A percentile compares a stretch with the other conserved stretches of the same genome.
phyloP scores from a whole-genome alignment of 768 basidiomycete species.

The Tephrocybe sp. region DNA sequence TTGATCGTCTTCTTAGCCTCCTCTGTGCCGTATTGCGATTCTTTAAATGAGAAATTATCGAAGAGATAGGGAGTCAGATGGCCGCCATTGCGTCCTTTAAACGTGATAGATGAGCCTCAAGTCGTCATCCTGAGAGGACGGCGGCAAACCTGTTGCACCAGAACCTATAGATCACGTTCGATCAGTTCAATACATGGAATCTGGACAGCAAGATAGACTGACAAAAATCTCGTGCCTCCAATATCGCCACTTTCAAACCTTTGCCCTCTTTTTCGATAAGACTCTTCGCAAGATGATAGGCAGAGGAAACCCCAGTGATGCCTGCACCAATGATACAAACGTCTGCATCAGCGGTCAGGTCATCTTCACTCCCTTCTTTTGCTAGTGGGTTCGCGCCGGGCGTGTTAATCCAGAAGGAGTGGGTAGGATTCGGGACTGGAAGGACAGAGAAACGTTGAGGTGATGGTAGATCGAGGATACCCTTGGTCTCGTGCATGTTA shows the following conservation, averaged over 20 bases:
- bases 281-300: conserved; percentile 64
- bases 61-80: conserved; percentile 61
- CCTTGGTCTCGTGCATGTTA: background rate
- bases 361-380: conserved; percentile 60
- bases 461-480: conserved; percentile 8
- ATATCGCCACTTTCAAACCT: conserved; percentile 44
- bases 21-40: conserved; percentile 42
- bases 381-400: conserved; percentile 68
- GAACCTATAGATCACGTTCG: conserved; percentile 44
- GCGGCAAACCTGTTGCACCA: conserved; percentile 66
- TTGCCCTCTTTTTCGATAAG: conserved; percentile 5
- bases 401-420: conserved; percentile 71
- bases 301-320: conserved; percentile 72
- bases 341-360: conserved; percentile 59
- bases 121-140: background rate
- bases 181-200: conserved; percentile 17
- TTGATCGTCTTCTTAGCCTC: conserved; percentile 48
- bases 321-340: conserved; percentile 81
- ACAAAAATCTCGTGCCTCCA: conserved; percentile 88
- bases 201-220: conserved; percentile 1
- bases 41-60: conserved; percentile 40
- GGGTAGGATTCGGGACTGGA: conserved; percentile 65
- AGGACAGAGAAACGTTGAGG: conserved; percentile 17
- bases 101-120: background rate
- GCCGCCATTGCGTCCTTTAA: conserved; percentile 74